Evolutionary conservation across 805 yeast genomes (phyloP).

Genomic region (Wickerhamiella parazyma): DNA sequence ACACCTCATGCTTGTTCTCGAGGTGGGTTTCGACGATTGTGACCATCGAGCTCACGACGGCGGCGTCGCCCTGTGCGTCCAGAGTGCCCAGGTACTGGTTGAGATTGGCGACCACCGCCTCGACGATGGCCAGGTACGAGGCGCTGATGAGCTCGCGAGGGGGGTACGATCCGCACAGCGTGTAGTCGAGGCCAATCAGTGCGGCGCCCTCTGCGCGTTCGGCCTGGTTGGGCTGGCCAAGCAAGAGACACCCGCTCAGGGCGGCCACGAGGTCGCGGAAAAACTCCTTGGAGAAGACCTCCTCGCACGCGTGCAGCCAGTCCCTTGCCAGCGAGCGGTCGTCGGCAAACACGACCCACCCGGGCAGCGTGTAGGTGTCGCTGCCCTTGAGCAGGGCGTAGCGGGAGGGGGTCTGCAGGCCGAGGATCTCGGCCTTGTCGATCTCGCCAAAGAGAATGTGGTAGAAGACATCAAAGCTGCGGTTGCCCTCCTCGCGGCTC

Average conservation of each 20-base stretch:
- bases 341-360: slow-evolving; percentile 27
- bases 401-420: slow-evolving; percentile 22
- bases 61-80: slow-evolving; percentile 16
- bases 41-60: slow-evolving; percentile 25
- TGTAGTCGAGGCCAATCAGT: slow-evolving; percentile 27
- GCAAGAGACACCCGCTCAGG: slow-evolving; percentile 28
- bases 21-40: slow-evolving; percentile 26
- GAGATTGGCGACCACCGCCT: slow-evolving; percentile 24
- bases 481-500: slow-evolving; percentile 17
- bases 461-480: slow-evolving; percentile 28
- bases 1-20: slow-evolving; percentile 17
- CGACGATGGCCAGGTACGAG: slow-evolving; percentile 25
- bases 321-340: slow-evolving; percentile 29
- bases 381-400: slow-evolving; percentile 23
- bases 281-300: slow-evolving; percentile 26
- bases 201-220: slow-evolving; percentile 30
- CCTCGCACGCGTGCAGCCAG: slow-evolving; percentile 28
- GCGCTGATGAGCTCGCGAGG: slow-evolving; percentile 25
- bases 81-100: slow-evolving; percentile 25
- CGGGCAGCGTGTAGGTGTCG: slow-evolving; percentile 24
- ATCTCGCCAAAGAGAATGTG: slow-evolving; percentile 25
- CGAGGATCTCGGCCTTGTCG: slow-evolving; percentile 21
- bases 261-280: slow-evolving; percentile 24
- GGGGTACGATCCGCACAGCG: slow-evolving; percentile 18
- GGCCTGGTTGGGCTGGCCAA: slow-evolving; percentile 24